These are phyloP conservation scores for Alternaria novae-zelandiae DNA, from an alignment of 2,329 filamentous ascomycete species.

Conservation along the genomic window DNA sequence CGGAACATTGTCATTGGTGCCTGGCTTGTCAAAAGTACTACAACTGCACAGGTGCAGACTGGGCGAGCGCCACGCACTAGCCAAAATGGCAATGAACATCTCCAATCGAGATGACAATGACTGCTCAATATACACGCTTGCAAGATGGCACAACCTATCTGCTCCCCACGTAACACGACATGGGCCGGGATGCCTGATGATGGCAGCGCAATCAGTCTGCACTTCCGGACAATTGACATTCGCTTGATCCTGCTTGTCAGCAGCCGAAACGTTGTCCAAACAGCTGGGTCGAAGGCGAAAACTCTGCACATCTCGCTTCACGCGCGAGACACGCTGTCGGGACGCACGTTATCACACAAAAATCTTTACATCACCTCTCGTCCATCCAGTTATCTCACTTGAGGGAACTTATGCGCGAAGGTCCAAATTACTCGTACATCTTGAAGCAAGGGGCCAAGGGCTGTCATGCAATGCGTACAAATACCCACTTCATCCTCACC, in stretches of 20 bases:
- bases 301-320: constrained; percentile 25
- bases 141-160: constrained; percentile 19
- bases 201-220: constrained; percentile 18
- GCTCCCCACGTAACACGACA: constrained; percentile 6
- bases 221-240: constrained; percentile 18
- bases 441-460: constrained; percentile 16
- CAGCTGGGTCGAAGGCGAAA: constrained; percentile 29
- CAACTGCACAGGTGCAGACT: constrained; percentile 29
- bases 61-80: constrained; percentile 22
- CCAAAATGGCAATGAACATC: constrained; percentile 16
- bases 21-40: constrained; percentile 27
- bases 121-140: constrained; percentile 6
- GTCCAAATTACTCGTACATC: constrained; percentile 10
- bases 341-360: constrained; percentile 16
- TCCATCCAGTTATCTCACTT: constrained; percentile 3
- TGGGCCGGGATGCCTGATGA: constrained; percentile 10
- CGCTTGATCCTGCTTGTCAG: constrained; percentile 18
- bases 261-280: constrained; percentile 30
- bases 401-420: constrained; percentile 4
- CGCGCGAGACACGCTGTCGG: constrained; percentile 27
- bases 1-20: constrained; percentile 27
- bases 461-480: neutral
- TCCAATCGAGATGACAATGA: constrained; percentile 21
- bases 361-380: constrained; percentile 6
- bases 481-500: neutral